Percentiles rank a stretch among this genome's conserved stretches.
These are phyloP conservation scores for Verticillium nonalfalfae DNA, from an alignment of 2,329 filamentous ascomycete species.

Conservation along the genomic window DNA sequence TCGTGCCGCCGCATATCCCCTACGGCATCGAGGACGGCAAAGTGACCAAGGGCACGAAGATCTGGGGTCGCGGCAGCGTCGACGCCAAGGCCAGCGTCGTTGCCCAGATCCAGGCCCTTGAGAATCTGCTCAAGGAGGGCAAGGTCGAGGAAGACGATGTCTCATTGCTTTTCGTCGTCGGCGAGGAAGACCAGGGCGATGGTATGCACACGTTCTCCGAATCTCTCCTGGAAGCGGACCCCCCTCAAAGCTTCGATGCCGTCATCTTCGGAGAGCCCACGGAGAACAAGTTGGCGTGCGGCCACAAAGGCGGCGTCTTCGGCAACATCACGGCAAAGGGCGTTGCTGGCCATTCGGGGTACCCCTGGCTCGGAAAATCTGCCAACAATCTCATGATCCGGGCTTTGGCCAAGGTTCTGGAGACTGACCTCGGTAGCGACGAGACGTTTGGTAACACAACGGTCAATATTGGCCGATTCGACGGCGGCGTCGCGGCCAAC, in stretches of 20 bases:
- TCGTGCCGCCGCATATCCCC: constrained; percentile 65
- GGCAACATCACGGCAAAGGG: constrained; percentile 65
- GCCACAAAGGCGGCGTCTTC: constrained; percentile 80
- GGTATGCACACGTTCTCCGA: constrained; percentile 63
- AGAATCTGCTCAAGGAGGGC: constrained; percentile 39
- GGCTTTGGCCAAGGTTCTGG: constrained; percentile 60
- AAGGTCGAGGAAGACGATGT: constrained; percentile 42
- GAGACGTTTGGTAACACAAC: constrained; percentile 82
- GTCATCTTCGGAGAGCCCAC: constrained; percentile 93
- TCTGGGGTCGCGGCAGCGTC: constrained; percentile 68
- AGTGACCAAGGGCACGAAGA: constrained; percentile 39
- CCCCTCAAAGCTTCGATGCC: constrained; percentile 44
- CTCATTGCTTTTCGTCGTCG: constrained; percentile 64
- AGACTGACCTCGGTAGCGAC: constrained; percentile 67
- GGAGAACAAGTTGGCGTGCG: constrained; percentile 77
- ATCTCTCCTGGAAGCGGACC: constrained; percentile 21
- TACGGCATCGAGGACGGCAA: constrained; percentile 51
- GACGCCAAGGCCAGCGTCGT: constrained; percentile 68
- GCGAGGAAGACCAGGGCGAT: constrained; percentile 74
- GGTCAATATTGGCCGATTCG: constrained; percentile 73
- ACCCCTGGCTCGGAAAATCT: constrained; percentile 82
- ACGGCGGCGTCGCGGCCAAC: constrained; percentile 80
- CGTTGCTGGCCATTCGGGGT: constrained; percentile 79
- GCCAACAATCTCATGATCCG: constrained; percentile 77
- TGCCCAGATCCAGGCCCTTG: constrained; percentile 64